A percentile compares a stretch with the other conserved stretches of the same genome.
These are phyloP conservation scores for Coccinonectria pachysandricola DNA, from an alignment of 2,329 filamentous ascomycete genomes.

Conservation along the genomic window DNA sequence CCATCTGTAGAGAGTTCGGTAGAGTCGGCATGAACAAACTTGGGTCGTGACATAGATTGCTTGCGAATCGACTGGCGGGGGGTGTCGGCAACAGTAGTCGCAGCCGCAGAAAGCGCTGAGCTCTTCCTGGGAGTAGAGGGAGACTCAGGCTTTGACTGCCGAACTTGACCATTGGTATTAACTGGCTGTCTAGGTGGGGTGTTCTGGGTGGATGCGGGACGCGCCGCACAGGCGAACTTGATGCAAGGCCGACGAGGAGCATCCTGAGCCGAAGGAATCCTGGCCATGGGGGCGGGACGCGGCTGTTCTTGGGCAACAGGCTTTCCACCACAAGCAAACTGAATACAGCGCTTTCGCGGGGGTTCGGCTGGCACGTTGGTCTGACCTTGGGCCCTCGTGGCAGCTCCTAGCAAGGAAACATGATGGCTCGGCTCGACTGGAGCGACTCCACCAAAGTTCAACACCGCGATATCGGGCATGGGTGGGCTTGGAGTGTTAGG, in stretches of 20 bases:
- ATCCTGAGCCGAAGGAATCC: slow-evolving; percentile 25
- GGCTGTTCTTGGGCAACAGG: slow-evolving; percentile 36
- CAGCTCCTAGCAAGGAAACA: slow-evolving; percentile 14
- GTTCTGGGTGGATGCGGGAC: slow-evolving; percentile 33
- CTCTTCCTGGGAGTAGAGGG: slow-evolving; percentile 23
- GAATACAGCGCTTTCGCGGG: slow-evolving; percentile 75
- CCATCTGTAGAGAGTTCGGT: slow-evolving; percentile 43
- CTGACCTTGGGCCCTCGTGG: slow-evolving; percentile 10
- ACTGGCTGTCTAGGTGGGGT: slow-evolving; percentile 26
- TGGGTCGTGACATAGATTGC: slow-evolving; percentile 22
- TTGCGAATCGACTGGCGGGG: slow-evolving; percentile 18
- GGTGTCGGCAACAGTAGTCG: slow-evolving; percentile 11
- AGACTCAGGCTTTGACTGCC: slow-evolving; percentile 13
- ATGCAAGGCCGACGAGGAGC: slow-evolving; percentile 51
- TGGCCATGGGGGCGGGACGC: slow-evolving; percentile 23
- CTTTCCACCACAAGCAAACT: slow-evolving; percentile 72
- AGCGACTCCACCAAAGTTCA: slow-evolving; percentile 27
- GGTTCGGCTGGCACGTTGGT: slow-evolving; percentile 31
- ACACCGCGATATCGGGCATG: slow-evolving; percentile 47
- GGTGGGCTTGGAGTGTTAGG: slow-evolving; percentile 84
- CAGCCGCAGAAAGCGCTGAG: slow-evolving; percentile 13
- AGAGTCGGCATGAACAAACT: slow-evolving; percentile 40
- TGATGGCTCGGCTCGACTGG: slow-evolving; percentile 17
- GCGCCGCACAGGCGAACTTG: slow-evolving; percentile 64
- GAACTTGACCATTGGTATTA: slow-evolving; percentile 7